Evolutionary conservation across 2,329 filamentous ascomycete genomes (phyloP).

Genomic region (Xylaria sp.): DNA sequence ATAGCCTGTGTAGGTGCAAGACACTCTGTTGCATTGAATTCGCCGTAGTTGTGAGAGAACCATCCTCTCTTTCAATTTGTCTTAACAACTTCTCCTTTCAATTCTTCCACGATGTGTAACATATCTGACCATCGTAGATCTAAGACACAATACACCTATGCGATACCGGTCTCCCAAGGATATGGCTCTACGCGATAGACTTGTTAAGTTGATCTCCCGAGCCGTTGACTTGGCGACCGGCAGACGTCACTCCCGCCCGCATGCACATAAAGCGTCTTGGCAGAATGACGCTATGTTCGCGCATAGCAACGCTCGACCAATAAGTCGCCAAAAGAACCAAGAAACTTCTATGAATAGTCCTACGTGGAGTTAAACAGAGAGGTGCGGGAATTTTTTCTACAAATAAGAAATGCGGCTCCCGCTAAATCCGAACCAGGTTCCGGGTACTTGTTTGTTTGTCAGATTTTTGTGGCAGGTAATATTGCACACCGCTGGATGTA

Average conservation of each 20-base stretch:
- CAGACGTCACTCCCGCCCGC: constrained; percentile 2
- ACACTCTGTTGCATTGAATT: not conserved
- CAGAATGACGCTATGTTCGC: constrained; percentile 5
- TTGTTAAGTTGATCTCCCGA: not conserved
- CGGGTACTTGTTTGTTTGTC: not conserved
- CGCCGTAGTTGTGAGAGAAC: not conserved
- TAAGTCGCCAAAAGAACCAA: not conserved
- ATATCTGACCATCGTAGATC: not conserved
- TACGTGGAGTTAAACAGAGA: not conserved
- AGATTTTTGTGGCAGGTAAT: not conserved
- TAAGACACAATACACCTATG: not conserved
- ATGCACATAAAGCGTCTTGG: constrained; percentile 5
- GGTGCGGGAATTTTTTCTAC: not conserved
- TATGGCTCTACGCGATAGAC: not conserved
- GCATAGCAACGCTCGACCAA: constrained; percentile 1
- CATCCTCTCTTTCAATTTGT: no score
- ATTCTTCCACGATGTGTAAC: not conserved
- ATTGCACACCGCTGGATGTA: not conserved
- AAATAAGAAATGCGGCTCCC: not conserved
- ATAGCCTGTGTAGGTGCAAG: no score
- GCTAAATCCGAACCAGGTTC: not conserved
- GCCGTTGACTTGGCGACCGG: constrained; percentile 1
- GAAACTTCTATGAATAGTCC: constrained; percentile 8
- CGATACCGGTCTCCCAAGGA: not conserved
- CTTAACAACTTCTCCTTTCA: not conserved